Evolutionary conservation across 2,329 filamentous ascomycete genomes (phyloP).

Genomic region (Penicillium verrucosum): DNA sequence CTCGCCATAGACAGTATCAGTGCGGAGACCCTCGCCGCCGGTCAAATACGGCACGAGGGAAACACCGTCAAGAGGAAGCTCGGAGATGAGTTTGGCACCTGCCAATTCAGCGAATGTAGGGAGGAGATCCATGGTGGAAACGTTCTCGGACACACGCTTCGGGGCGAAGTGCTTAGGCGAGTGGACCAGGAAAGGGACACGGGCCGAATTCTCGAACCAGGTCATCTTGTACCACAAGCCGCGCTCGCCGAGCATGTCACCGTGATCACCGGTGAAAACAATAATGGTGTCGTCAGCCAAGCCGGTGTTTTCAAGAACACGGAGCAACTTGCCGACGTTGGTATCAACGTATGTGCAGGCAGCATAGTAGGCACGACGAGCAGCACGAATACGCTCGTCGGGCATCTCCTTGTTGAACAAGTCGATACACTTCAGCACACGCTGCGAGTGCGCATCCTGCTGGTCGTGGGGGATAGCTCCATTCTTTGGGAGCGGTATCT

Average conservation of each 20-base stretch:
- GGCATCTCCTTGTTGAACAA: constrained; percentile 80
- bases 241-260: constrained; percentile 92
- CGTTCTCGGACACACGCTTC: constrained; percentile 74
- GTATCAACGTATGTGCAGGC: constrained; percentile 93
- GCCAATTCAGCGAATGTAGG: constrained; percentile 84
- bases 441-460: constrained; percentile 82
- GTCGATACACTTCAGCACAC: constrained; percentile 81
- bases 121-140: constrained; percentile 86
- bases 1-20: constrained; percentile 88
- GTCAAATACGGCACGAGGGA: constrained; percentile 75
- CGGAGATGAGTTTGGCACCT: constrained; percentile 64
- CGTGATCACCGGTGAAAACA: constrained; percentile 90
- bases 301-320: constrained; percentile 72
- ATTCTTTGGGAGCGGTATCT: constrained; percentile 78
- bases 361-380: constrained; percentile 85
- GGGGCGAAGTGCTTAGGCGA: constrained; percentile 72
- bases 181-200: constrained; percentile 82
- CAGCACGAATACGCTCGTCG: constrained; percentile 80
- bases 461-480: constrained; percentile 70
- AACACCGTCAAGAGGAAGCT: constrained; percentile 79
- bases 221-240: constrained; percentile 97
- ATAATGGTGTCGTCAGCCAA: constrained; percentile 84
- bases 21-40: constrained; percentile 53
- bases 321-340: constrained; percentile 78
- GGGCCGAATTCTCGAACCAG: constrained; percentile 87